Evolutionary conservation across 306 rosid species (phyloP), one percentile per base, ranked within the genome.

Genomic region (Echinosophora koreensis): DNA sequence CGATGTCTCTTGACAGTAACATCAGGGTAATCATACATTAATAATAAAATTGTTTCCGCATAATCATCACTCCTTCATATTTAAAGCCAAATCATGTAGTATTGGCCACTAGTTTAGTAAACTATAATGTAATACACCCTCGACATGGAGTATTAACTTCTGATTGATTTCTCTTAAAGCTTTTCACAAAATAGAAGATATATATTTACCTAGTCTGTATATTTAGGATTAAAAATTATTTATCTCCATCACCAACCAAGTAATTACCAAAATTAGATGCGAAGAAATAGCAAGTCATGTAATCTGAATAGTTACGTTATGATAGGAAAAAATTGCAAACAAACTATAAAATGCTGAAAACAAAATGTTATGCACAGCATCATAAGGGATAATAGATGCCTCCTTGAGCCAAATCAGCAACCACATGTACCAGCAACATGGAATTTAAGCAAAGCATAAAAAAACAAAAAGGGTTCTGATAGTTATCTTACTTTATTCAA

Each of bases 401-500:
- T 55, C 74, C 54, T 37, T 54, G 41, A 76, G 65, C 57, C 80
- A 14, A 41, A 60, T 71, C 32, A 74, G 37, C 18, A 49, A 54
- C 54, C 37, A 69, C 73, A 71, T 71, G 65, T 12, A 71, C 42
- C 75, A 71, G 7, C 66, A 54, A 75, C 61, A 76, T 42, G 52
- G 27, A 22, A 18, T 32, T 69, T 39, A 66, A 77, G 57, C 66
- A 79, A 69, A 60, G 71, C 61, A 82, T 56, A 47, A 52, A 39
- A 41, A 47, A 62, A 66, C 51, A 65, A 38, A 84, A 46, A 28
- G n/a, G 3, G 10, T n/a, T n/a, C 32, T 7, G 57, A 63, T 70
- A 79, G 86, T 71, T 71, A 41, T 76, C 91, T 42, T 85, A 96
- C 99, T 76, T 89, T 93, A 81, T 87, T 87, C 57, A 86, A 80